Percentiles rank a stretch among this genome's conserved stretches.
Evolutionary conservation across 345 rosid species (phyloP).

Genomic region (Brassica juncea): DNA sequence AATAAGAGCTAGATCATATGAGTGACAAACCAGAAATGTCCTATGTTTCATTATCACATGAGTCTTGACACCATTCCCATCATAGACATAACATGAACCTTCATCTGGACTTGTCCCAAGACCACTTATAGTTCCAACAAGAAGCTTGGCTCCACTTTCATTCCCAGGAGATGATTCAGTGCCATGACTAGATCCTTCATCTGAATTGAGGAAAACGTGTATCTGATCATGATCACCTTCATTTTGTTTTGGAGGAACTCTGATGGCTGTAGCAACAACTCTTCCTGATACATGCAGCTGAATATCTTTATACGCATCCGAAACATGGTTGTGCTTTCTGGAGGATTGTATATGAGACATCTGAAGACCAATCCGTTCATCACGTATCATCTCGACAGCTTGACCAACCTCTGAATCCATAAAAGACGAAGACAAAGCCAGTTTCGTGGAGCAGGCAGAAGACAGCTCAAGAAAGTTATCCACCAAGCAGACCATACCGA

Average conservation of each 20-base stretch:
- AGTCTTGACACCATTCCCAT: constrained; percentile 70
- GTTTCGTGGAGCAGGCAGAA: constrained; percentile 43
- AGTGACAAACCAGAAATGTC: constrained; percentile 79
- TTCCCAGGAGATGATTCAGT: constrained; percentile 31
- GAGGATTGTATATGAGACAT: constrained; percentile 37
- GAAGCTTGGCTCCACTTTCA: constrained; percentile 48
- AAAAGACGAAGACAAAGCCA: constrained; percentile 46
- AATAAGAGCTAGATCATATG: constrained; percentile 18
- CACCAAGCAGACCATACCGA: constrained; percentile 81
- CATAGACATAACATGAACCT: constrained; percentile 79
- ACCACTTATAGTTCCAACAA: constrained; percentile 71
- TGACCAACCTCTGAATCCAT: constrained; percentile 33
- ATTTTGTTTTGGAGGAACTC: constrained; percentile 61
- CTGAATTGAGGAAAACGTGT: constrained; percentile 66
- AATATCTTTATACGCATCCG: constrained; percentile 84
- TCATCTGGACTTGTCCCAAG: constrained; percentile 75
- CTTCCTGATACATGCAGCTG: constrained; percentile 77
- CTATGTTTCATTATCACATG: constrained; percentile 90
- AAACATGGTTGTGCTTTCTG: constrained; percentile 35
- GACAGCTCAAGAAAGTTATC: constrained; percentile 55
- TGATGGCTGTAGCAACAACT: constrained; percentile 73
- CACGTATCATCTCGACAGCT: constrained; percentile 32
- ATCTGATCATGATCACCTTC: constrained; percentile 65
- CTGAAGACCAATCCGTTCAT: constrained; percentile 35
- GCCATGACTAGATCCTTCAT: constrained; percentile 34